These are phyloP conservation scores for Myxozyma udenii DNA, from an alignment of 805 yeast species.

Conservation along the genomic window DNA sequence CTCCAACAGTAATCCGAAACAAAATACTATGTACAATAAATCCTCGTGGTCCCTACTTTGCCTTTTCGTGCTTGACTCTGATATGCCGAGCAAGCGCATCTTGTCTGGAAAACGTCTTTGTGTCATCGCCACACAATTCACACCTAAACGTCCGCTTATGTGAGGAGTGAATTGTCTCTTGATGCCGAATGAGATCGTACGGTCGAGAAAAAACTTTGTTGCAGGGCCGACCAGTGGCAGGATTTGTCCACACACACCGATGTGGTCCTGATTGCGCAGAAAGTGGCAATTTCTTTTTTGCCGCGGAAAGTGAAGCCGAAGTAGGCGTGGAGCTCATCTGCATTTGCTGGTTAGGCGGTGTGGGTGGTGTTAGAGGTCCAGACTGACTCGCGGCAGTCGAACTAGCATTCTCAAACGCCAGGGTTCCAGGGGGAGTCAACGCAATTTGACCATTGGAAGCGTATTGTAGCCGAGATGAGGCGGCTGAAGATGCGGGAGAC, in stretches of 20 bases:
- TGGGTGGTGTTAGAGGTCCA: background rate
- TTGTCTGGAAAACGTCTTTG: conserved; percentile 85
- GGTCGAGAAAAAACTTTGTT: conserved; percentile 85
- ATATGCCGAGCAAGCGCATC: conserved; percentile 94
- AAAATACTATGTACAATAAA: too few relatives aligned
- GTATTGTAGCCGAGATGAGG: too few relatives aligned
- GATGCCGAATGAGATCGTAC: conserved; percentile 90
- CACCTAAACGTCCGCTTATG: conserved; percentile 84
- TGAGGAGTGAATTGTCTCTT: conserved; percentile 91
- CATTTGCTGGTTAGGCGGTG: background rate
- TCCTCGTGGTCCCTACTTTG: conserved; percentile 12
- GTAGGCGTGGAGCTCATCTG: background rate
- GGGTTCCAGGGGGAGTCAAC: too few relatives aligned
- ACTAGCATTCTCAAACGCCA: too few relatives aligned
- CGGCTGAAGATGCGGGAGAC: conserved; percentile 13
- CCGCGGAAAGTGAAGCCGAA: background rate
- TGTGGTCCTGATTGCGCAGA: conserved; percentile 37
- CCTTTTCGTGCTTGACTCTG: conserved; percentile 49
- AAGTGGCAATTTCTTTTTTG: conserved; percentile 24
- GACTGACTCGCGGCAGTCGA: too few relatives aligned
- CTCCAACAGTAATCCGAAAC: background rate
- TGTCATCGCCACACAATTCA: conserved; percentile 73
- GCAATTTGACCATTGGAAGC: too few relatives aligned
- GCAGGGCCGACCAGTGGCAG: conserved; percentile 62
- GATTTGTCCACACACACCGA: conserved; percentile 58